Percentiles rank a stretch among this genome's conserved stretches.
Conservation (phyloP, 371 early-diverging fungal genomes). For the Syncephalastrum contaminatum region DNA sequence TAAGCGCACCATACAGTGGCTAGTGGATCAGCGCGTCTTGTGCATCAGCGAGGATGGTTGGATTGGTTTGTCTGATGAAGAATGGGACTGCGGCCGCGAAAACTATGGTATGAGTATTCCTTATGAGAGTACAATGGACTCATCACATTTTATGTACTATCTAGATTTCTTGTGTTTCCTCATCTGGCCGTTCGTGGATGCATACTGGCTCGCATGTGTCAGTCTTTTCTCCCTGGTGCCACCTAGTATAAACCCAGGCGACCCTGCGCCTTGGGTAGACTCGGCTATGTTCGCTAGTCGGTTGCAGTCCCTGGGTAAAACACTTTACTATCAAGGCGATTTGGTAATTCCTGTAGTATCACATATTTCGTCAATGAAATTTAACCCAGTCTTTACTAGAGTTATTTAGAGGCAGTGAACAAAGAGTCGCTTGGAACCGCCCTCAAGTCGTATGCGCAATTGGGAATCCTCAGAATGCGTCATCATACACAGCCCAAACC, state of each 20-base stretch:
- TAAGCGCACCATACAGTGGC: slow-evolving; percentile 59
- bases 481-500: slow-evolving; percentile 44
- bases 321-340: slow-evolving; percentile 28
- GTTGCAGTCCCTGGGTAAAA: slow-evolving; percentile 77
- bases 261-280: slow-evolving; percentile 63
- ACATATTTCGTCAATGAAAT: neutral
- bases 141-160: neutral
- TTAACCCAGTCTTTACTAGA: slow-evolving; percentile 11
- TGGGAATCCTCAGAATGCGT: slow-evolving; percentile 60
- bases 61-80: slow-evolving; percentile 60
- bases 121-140: neutral
- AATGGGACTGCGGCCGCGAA: slow-evolving; percentile 76
- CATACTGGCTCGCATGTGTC: slow-evolving; percentile 79
- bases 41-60: slow-evolving; percentile 48
- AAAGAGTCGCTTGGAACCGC: slow-evolving; percentile 83
- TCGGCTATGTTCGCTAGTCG: slow-evolving; percentile 63
- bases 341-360: slow-evolving; percentile 4
- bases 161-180: slow-evolving; percentile 83
- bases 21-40: slow-evolving; percentile 60
- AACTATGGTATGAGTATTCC: slow-evolving; percentile 62
- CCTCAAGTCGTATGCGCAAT: slow-evolving; percentile 65
- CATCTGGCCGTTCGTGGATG: slow-evolving; percentile 89
- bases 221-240: slow-evolving; percentile 61
- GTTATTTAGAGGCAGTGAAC: slow-evolving; percentile 82
- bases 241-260: slow-evolving; percentile 14